Conservation (phyloP, 352 stramenopile genomes). For the Phytophthora litchii region DNA sequence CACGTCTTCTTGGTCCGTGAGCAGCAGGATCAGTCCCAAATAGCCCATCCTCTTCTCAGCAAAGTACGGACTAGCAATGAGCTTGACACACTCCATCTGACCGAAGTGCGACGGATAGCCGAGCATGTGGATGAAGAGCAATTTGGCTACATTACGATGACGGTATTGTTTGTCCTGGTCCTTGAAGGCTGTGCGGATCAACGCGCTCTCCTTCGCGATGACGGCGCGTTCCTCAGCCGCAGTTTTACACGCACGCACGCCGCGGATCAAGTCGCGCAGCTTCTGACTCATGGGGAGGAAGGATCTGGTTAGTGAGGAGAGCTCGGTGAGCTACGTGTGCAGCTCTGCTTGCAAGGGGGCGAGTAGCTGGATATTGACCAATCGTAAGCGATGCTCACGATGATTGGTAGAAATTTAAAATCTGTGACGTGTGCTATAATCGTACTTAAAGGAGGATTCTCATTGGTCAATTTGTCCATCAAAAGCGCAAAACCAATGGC, state of each 20-base stretch:
- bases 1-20: constrained; percentile 99
- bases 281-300: constrained; percentile 94
- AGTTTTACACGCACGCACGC: constrained; percentile 98
- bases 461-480: too few relatives aligned
- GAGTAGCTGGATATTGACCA: constrained; percentile 28
- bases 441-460: too few relatives aligned
- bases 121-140: constrained; percentile 99
- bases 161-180: constrained; percentile 97
- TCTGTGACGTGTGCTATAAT: constrained; percentile 6
- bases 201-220: constrained; percentile 98
- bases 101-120: constrained; percentile 99
- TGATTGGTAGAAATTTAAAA: constrained; percentile 15
- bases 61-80: constrained; percentile 98
- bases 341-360: constrained; percentile 27
- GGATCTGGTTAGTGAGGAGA: too few relatives aligned
- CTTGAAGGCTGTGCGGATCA: constrained; percentile 99
- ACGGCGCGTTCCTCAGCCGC: constrained; percentile 98
- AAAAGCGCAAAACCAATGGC: constrained; percentile 46
- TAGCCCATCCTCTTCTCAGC: constrained; percentile 99
- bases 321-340: constrained; percentile 13
- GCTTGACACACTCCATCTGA: constrained; percentile 99
- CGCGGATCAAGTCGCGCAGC: constrained; percentile 98
- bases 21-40: constrained; percentile 96
- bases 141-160: constrained; percentile 99
- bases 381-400: constrained; percentile 3